These are phyloP conservation scores for Cercis canadensis DNA, from an alignment of 306 rosid genomes.

Conservation along the genomic window DNA sequence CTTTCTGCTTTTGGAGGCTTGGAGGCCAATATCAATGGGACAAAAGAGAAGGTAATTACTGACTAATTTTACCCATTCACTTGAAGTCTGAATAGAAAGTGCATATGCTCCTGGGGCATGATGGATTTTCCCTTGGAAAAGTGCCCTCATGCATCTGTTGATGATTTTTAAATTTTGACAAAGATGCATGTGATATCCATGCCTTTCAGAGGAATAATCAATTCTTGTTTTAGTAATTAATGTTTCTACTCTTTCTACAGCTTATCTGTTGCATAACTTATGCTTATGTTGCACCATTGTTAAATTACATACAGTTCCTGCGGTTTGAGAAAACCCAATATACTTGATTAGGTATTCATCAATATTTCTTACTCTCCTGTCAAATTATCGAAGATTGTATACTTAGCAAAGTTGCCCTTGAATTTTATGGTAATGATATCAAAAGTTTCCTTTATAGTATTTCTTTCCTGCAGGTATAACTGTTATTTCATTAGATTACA, in stretches of 20 bases:
- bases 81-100: conserved; percentile 21
- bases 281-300: conserved; percentile 22
- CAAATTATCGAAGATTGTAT: conserved; percentile 1
- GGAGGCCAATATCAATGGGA: conserved; percentile 94
- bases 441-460: background rate
- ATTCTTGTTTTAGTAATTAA: conserved; percentile 10
- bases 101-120: conserved; percentile 8
- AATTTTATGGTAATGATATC: conserved; percentile 17
- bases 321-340: conserved; percentile 24
- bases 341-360: background rate
- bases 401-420: conserved; percentile 4
- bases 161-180: conserved; percentile 21
- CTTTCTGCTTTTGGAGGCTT: conserved; percentile 77
- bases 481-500: conserved; percentile 20
- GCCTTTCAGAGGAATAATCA: background rate
- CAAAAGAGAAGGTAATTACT: conserved; percentile 76
- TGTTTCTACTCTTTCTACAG: background rate
- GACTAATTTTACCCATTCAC: conserved; percentile 18
- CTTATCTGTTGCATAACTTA: background rate
- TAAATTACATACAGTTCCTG: conserved; percentile 3
- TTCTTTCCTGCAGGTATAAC: conserved; percentile 11
- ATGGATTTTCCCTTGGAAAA: conserved; percentile 15
- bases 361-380: conserved; percentile 1
- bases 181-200: background rate
- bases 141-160: background rate